Conservation (phyloP, 2,329 filamentous ascomycete genomes). For the Biscogniauxia marginata region DNA sequence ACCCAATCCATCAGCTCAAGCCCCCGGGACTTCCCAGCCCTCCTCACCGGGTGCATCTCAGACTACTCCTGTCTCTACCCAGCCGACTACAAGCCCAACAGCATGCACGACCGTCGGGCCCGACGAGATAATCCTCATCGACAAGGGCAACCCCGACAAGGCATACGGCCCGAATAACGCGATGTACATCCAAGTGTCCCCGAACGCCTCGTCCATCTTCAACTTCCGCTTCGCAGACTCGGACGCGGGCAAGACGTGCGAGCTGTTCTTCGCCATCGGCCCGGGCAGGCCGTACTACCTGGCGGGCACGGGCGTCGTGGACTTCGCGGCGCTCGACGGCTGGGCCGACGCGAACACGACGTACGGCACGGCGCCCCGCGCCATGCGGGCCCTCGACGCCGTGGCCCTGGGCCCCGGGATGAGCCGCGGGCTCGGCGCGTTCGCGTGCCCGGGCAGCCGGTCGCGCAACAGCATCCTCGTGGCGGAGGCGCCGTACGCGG, state of each 20-base stretch:
- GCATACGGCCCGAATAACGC: constrained; percentile 32
- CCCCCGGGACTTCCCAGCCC: background rate
- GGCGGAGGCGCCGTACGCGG: constrained; percentile 18
- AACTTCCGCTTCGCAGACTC: constrained; percentile 64
- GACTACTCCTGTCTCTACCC: constrained; percentile 33
- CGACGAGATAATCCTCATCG: constrained; percentile 50
- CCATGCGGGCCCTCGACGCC: constrained; percentile 17
- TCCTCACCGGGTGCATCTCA: constrained; percentile 10
- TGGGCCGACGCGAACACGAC: constrained; percentile 17
- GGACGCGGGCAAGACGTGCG: constrained; percentile 58
- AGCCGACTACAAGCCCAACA: constrained; percentile 6
- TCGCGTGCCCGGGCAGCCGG: constrained; percentile 22
- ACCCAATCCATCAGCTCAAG: background rate
- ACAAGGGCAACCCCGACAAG: constrained; percentile 50
- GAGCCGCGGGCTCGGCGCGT: constrained; percentile 11
- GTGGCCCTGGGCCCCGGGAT: constrained; percentile 9
- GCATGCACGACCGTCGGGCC: constrained; percentile 11
- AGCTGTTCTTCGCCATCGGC: constrained; percentile 56
- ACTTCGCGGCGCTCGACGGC: constrained; percentile 21
- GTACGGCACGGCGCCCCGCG: constrained; percentile 17
- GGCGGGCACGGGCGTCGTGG: constrained; percentile 19
- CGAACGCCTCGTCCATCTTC: constrained; percentile 58
- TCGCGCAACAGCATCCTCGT: constrained; percentile 14
- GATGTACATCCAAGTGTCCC: constrained; percentile 52
- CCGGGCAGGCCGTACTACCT: constrained; percentile 10